These are phyloP conservation scores for Massarina eburnea DNA, from an alignment of 2,329 filamentous ascomycete species.

Conservation along the genomic window DNA sequence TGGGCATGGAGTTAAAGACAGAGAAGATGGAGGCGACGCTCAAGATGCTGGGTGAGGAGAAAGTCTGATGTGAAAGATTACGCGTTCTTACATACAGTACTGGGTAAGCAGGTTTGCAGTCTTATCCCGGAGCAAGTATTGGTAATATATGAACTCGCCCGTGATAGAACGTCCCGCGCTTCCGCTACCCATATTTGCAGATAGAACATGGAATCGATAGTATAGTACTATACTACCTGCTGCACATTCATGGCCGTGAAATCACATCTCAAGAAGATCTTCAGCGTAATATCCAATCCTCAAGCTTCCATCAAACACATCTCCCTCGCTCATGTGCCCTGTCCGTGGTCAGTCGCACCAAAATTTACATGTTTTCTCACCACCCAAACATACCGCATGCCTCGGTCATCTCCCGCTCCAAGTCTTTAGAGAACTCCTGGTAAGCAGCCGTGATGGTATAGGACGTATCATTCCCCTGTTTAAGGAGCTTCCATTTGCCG, in stretches of 20 bases:
- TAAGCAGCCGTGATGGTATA: constrained; percentile 2
- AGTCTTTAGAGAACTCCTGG: constrained; percentile 7
- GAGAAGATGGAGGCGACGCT: constrained; percentile 20
- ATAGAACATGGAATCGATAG: too few species aligned
- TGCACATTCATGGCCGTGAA: too few species aligned
- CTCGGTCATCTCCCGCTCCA: constrained; percentile 6
- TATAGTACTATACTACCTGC: too few species aligned
- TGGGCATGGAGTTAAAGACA: constrained; percentile 22
- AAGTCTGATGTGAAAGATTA: neutral
- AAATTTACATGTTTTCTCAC: neutral
- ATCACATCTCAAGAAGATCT: neutral
- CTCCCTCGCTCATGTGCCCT: neutral
- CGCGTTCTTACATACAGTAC: neutral
- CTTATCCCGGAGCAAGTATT: neutral
- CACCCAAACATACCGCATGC: neutral
- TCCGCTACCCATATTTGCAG: too few species aligned
- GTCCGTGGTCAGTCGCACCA: neutral
- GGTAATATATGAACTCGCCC: too few species aligned
- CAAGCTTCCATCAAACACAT: neutral
- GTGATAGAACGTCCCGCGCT: too few species aligned
- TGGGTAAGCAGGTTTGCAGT: neutral
- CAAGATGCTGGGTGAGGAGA: constrained; percentile 15
- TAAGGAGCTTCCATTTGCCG: constrained; percentile 3
- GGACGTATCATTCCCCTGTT: neutral
- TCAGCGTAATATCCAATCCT: neutral